Conservation (phyloP, 1,284 basidiomycete genomes). For the Takashimella koratensis region DNA sequence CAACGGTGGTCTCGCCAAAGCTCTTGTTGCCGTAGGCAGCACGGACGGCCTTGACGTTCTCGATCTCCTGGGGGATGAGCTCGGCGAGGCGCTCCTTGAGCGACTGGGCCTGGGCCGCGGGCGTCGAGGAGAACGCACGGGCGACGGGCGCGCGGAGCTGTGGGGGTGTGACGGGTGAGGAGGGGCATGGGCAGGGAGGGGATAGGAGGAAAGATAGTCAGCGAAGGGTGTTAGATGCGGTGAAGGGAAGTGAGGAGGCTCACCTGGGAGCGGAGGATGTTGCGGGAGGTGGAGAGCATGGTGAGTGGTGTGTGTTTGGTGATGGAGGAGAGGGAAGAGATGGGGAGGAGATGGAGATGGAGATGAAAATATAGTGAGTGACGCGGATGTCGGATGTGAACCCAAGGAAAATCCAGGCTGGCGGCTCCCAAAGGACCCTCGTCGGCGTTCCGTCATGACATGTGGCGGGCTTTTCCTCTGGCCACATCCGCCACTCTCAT, state of each 20-base stretch:
- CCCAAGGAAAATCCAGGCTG: no score
- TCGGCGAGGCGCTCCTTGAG: constrained; percentile 87
- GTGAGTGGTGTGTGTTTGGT: not conserved
- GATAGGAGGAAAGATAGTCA: not conserved
- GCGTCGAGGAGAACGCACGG: constrained; percentile 54
- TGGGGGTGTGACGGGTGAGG: not conserved
- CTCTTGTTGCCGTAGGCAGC: constrained; percentile 81
- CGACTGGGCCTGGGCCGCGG: constrained; percentile 62
- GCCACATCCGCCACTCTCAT: no score
- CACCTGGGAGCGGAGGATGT: constrained; percentile 33
- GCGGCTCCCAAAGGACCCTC: not conserved
- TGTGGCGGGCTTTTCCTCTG: not conserved
- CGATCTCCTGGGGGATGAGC: constrained; percentile 83
- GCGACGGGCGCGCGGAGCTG: constrained; percentile 27
- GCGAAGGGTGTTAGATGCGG: not conserved
- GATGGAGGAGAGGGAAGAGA: not conserved
- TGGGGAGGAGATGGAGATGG: not conserved
- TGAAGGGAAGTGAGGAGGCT: constrained; percentile 6
- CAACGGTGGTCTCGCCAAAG: constrained; percentile 83
- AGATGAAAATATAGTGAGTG: not conserved
- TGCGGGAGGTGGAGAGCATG: constrained; percentile 20
- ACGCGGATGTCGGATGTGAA: not conserved
- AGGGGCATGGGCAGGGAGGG: constrained; percentile 4
- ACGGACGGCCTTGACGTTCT: constrained; percentile 81
- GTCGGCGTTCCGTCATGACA: not conserved